Base-by-base conservation (phyloP, 2,329 filamentous ascomycete genomes). In the Trichophyton simii region DNA sequence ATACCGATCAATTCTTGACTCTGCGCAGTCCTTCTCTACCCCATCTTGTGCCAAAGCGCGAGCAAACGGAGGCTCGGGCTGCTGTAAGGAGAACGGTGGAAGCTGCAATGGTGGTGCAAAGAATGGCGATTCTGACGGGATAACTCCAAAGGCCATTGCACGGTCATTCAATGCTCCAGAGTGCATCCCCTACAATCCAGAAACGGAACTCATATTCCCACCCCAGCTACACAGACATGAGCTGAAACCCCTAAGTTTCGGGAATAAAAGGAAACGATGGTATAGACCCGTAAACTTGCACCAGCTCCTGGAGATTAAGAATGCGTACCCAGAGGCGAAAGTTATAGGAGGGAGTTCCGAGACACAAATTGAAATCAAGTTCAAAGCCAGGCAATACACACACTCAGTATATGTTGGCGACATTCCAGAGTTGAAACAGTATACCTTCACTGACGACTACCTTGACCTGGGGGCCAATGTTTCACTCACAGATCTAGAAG, bases 351-450 rank as follows among this genome's bases (percentile, higher is more conserved):
- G 94, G 64, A 96, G 91, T 72, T 95, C 91, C 1, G 94, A 99
- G 74, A 97, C 92, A 0, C 94, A 97, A 74, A 97, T 99, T 63
- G 94, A 99, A 75, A 88, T 95, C 76, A 96, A 96, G 75, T 97
- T 99, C 82, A 97, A 97, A 77, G 90, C 87, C 0, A 83, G 96
- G 79, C 83, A 91, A 68, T 97, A 97, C 71, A 87, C 87, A 3
- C 85, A 89, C 0, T 96, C 91, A 0, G 88, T 99, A 0, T 97
- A 87, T 66, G 88, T 97, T 8, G 91, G 92, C 9, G 94, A 99
- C 69, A 96, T 99, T 62, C 79, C 89, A 0, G 94, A 97, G 74
- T 77, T 99, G 62, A 82, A 90, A 11, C 87, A 91, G 66, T 97
- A 89, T 71, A 80, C 79, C 3, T 87, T 96, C 71, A 80, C 87